phyloP scores from a whole-genome alignment of 2,329 filamentous ascomycete genomes.

The Chaetomiaceae sp. region DNA sequence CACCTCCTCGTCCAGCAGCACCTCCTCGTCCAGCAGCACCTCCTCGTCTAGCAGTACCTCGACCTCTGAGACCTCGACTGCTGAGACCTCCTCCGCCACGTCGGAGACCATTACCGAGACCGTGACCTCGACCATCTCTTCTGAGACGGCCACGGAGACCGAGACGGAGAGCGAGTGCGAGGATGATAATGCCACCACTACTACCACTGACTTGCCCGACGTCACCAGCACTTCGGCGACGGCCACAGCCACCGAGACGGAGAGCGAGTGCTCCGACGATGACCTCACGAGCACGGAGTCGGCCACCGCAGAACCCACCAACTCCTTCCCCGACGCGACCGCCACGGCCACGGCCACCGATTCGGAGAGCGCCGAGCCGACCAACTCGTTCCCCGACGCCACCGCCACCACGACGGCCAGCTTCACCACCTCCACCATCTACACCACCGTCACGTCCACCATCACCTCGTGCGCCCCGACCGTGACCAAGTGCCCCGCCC shows the following conservation, averaged over 20 bases:
- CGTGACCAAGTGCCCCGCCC: conserved; percentile 29
- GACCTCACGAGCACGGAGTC: neutral
- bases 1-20: neutral
- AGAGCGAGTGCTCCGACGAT: conserved; percentile 9
- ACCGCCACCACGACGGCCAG: conserved; percentile 2
- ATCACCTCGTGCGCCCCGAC: conserved; percentile 28
- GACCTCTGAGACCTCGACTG: neutral
- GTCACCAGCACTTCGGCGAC: neutral
- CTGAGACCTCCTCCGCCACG: neutral
- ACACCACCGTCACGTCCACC: conserved; percentile 28
- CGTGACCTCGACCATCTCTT: neutral
- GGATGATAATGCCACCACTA: neutral
- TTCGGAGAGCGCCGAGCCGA: conserved; percentile 1
- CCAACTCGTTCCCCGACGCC: conserved; percentile 4
- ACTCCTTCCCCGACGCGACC: conserved; percentile 2
- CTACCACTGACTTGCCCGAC: neutral
- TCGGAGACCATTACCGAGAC: neutral
- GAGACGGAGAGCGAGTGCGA: conserved; percentile 2
- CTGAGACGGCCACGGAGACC: neutral
- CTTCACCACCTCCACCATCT: conserved; percentile 25
- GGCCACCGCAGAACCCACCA: conserved; percentile 3
- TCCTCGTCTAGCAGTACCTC: neutral
- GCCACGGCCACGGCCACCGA: conserved; percentile 9
- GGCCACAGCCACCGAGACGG: neutral
- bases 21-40: neutral